These are phyloP conservation scores for Trametes coccinea DNA, from an alignment of 768 basidiomycete genomes.

Conservation along the genomic window DNA sequence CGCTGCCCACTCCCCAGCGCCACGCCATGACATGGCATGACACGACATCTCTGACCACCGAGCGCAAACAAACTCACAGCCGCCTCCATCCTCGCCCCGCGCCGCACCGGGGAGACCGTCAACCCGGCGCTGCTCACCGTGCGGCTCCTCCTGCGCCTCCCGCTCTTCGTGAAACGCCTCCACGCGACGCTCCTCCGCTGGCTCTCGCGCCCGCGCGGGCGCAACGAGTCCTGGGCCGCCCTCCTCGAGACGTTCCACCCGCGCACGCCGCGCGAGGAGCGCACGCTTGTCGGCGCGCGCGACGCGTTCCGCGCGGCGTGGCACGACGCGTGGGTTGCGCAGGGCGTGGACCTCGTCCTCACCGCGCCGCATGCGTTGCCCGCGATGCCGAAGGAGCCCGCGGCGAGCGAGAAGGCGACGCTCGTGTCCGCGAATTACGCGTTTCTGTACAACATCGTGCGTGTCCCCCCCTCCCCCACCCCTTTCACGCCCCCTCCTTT, in stretches of 20 bases:
- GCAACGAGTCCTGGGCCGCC: conserved; percentile 31
- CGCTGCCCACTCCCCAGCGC: background rate
- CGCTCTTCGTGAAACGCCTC: conserved; percentile 28
- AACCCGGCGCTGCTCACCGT: conserved; percentile 23
- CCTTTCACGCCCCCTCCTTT: background rate
- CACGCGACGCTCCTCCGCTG: conserved; percentile 28
- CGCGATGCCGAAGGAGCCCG: conserved; percentile 36
- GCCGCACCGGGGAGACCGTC: conserved; percentile 25
- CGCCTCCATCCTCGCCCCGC: conserved; percentile 16
- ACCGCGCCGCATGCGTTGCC: conserved; percentile 42
- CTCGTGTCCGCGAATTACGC: conserved; percentile 35
- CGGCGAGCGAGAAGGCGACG: conserved; percentile 29
- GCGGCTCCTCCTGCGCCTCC: conserved; percentile 23
- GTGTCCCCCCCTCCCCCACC: conserved; percentile 20
- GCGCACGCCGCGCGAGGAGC: conserved; percentile 27
- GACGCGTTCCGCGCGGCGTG: conserved; percentile 31
- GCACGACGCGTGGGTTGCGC: conserved; percentile 25
- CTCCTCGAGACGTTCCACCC: conserved; percentile 26
- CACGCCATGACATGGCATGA: no score
- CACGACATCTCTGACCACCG: background rate
- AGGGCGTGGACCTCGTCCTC: conserved; percentile 39
- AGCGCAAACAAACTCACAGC: background rate
- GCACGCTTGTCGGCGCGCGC: conserved; percentile 25
- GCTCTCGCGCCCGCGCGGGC: conserved; percentile 28
- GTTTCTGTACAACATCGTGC: conserved; percentile 47